Conservation (phyloP, 352 stramenopile species). For the Globisporangium takayamanum region DNA sequence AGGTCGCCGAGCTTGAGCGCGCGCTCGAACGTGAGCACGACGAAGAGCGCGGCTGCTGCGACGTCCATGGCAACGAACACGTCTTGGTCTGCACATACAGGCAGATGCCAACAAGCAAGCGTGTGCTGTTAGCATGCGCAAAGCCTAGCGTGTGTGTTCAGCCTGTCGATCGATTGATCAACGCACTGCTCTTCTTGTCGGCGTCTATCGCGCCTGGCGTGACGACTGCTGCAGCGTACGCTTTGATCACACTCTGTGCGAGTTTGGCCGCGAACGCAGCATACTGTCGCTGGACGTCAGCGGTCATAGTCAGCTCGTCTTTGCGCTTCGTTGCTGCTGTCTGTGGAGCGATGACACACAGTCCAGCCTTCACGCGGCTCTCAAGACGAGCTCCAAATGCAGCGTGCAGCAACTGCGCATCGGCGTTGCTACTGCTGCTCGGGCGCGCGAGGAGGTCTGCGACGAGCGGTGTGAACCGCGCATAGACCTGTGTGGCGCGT, state of each 20-base stretch:
- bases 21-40: constrained; percentile 38
- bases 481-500: constrained; percentile 11
- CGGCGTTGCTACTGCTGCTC: not conserved
- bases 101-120: not conserved
- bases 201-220: constrained; percentile 1
- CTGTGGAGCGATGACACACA: not conserved
- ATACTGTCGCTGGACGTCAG: constrained; percentile 19
- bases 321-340: not conserved
- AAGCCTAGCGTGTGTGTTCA: no score
- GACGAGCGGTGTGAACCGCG: constrained; percentile 11
- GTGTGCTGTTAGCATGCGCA: no score
- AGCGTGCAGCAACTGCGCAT: constrained; percentile 4
- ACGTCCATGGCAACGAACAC: constrained; percentile 40
- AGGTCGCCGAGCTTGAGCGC: constrained; percentile 44
- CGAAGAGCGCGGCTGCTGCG: constrained; percentile 41
- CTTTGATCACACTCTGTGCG: constrained; percentile 55
- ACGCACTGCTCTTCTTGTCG: constrained; percentile 18
- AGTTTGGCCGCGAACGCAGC: constrained; percentile 48
- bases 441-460: not conserved
- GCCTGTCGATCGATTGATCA: not conserved
- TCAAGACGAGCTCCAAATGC: constrained; percentile 10
- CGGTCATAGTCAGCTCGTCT: not conserved
- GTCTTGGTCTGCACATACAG: constrained; percentile 17
- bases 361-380: constrained; percentile 5
- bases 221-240: constrained; percentile 24